Evolutionary conservation across 192 early-diverging fungal species (phyloP).

Genomic region (Haplosporangium gracile): DNA sequence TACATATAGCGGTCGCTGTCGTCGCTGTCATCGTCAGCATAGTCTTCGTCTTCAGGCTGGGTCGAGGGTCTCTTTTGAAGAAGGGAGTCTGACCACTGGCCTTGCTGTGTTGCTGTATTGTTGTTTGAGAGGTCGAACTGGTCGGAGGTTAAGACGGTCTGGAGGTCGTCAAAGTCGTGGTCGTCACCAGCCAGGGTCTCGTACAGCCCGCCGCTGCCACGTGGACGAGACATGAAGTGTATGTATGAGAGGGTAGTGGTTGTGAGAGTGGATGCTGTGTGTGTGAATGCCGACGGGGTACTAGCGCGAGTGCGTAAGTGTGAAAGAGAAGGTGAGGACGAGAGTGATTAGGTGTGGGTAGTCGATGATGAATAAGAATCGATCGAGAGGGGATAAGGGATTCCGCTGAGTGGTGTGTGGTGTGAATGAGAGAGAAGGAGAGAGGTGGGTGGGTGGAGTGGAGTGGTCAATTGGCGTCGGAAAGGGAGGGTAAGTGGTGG

Average conservation of each 20-base stretch:
- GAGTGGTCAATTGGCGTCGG: too few species aligned
- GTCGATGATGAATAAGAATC: neutral
- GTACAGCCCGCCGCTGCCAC: conserved; percentile 27
- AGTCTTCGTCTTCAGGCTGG: conserved; percentile 18
- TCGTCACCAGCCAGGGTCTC: conserved; percentile 35
- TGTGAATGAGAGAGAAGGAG: neutral
- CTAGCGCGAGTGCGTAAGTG: neutral
- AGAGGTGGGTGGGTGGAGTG: neutral
- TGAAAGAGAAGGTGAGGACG: neutral
- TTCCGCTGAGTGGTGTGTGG: neutral
- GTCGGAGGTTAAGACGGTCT: conserved; percentile 36
- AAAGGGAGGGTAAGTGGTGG: neutral
- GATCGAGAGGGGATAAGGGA: neutral
- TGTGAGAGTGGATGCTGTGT: neutral
- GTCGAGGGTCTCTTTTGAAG: conserved; percentile 17
- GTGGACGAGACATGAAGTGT: conserved; percentile 5
- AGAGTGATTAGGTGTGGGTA: neutral
- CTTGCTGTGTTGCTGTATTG: neutral
- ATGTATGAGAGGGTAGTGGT: neutral
- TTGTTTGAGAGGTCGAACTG: conserved; percentile 12
- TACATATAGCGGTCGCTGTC: conserved; percentile 8
- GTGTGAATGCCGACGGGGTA: neutral
- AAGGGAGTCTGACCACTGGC: neutral
- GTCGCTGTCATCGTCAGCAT: conserved; percentile 23
- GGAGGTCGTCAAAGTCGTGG: conserved; percentile 34